These are phyloP conservation scores for Haplosporangium gracile DNA, from an alignment of 192 early-diverging fungal genomes.

Conservation along the genomic window DNA sequence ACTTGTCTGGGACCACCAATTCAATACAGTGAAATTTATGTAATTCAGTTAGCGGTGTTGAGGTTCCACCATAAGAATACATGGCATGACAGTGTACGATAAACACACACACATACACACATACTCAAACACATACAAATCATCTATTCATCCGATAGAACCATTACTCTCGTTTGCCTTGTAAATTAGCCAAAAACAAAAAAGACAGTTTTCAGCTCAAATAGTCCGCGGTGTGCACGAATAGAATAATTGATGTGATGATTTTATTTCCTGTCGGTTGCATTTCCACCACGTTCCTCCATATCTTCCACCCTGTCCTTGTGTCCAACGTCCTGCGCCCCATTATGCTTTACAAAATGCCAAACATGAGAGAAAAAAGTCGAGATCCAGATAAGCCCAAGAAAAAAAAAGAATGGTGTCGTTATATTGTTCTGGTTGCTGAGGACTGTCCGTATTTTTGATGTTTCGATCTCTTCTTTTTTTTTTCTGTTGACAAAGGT, in stretches of 20 bases:
- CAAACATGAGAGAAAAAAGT: background rate
- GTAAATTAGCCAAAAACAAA: too few species aligned
- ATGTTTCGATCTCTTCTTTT: background rate
- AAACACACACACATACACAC: too few species aligned
- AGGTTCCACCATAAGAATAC: too few species aligned
- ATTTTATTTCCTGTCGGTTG: background rate
- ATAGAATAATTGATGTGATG: background rate
- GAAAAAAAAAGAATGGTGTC: background rate
- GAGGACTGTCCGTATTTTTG: background rate
- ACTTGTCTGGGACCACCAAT: background rate
- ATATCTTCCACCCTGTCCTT: background rate
- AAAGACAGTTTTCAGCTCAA: too few species aligned
- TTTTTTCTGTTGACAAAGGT: slow-evolving; percentile 2
- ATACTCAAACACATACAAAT: too few species aligned
- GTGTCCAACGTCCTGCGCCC: slow-evolving; percentile 8
- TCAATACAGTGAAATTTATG: background rate
- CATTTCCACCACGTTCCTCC: background rate
- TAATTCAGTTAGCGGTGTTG: too few species aligned
- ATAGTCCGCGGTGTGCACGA: too few species aligned
- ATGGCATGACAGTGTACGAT: too few species aligned
- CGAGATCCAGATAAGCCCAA: background rate
- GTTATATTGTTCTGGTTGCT: background rate
- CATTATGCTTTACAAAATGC: slow-evolving; percentile 9
- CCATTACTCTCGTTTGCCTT: too few species aligned
- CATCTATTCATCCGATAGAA: too few species aligned